These are phyloP conservation scores for Gastrolobium bilobum DNA, from an alignment of 306 rosid species.

Conservation along the genomic window DNA sequence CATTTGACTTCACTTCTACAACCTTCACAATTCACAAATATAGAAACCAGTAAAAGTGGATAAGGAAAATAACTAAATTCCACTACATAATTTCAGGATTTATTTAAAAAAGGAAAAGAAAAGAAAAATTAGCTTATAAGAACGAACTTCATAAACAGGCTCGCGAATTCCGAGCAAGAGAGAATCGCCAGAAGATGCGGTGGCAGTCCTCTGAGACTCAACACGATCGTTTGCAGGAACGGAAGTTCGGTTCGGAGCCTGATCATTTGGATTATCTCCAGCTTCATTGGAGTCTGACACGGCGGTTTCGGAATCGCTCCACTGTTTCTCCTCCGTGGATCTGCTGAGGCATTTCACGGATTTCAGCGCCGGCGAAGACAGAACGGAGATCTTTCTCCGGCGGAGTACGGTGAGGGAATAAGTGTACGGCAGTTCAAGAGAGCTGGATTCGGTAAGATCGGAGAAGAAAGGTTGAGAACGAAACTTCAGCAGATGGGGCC, in stretches of 20 bases:
- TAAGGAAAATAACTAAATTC: neutral
- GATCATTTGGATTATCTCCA: constrained; percentile 32
- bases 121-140: neutral
- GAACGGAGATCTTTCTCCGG: constrained; percentile 47
- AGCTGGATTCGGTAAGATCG: constrained; percentile 49
- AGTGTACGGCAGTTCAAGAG: constrained; percentile 43
- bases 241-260: constrained; percentile 33
- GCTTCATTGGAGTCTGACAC: constrained; percentile 47
- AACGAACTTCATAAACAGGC: constrained; percentile 85
- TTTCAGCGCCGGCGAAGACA: constrained; percentile 43
- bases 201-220: constrained; percentile 51
- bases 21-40: constrained; percentile 59
- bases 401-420: constrained; percentile 45
- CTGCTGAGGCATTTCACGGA: constrained; percentile 60
- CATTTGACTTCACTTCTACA: constrained; percentile 85
- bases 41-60: constrained; percentile 11
- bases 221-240: constrained; percentile 9
- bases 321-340: constrained; percentile 74
- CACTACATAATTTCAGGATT: neutral
- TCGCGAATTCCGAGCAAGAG: constrained; percentile 91
- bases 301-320: constrained; percentile 59
- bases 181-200: constrained; percentile 69
- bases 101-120: neutral
- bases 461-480: constrained; percentile 66
- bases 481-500: constrained; percentile 59